Conservation (phyloP, 257 asterid genomes). For the Solanum boliviense region DNA sequence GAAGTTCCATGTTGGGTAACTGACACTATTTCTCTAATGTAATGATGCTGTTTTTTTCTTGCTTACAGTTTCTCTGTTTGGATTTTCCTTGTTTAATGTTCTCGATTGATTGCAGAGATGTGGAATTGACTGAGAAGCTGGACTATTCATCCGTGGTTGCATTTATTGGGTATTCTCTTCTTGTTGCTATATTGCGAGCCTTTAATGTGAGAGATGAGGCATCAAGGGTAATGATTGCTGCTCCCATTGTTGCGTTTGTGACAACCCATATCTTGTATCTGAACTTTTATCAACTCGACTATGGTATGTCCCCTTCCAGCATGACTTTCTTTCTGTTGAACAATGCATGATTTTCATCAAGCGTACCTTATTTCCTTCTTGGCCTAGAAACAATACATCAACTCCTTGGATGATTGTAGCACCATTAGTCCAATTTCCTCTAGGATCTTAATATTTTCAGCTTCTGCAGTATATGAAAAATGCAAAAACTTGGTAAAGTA, state of each 20-base stretch:
- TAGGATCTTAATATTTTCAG: neutral
- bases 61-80: neutral
- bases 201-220: constrained; percentile 41
- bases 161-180: constrained; percentile 40
- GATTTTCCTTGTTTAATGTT: neutral
- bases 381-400: neutral
- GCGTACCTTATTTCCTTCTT: neutral
- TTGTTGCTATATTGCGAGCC: constrained; percentile 35
- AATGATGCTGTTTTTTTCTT: neutral
- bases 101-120: constrained; percentile 35
- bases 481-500: neutral
- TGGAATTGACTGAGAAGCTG: constrained; percentile 71
- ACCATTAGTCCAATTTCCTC: neutral
- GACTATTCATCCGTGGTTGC: constrained; percentile 46
- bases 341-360: neutral
- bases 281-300: constrained; percentile 38
- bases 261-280: constrained; percentile 45
- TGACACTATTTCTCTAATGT: neutral
- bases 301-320: constrained; percentile 32
- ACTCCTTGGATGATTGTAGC: neutral
- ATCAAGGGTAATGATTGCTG: constrained; percentile 57
- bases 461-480: neutral
- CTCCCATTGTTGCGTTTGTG: constrained; percentile 44
- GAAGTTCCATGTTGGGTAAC: neutral
- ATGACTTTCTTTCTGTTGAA: neutral